Evolutionary conservation across 2,329 filamentous ascomycete species (phyloP), one percentile per base, ranked within the genome.

Genomic region (Fusarium pseudocircinatum): DNA sequence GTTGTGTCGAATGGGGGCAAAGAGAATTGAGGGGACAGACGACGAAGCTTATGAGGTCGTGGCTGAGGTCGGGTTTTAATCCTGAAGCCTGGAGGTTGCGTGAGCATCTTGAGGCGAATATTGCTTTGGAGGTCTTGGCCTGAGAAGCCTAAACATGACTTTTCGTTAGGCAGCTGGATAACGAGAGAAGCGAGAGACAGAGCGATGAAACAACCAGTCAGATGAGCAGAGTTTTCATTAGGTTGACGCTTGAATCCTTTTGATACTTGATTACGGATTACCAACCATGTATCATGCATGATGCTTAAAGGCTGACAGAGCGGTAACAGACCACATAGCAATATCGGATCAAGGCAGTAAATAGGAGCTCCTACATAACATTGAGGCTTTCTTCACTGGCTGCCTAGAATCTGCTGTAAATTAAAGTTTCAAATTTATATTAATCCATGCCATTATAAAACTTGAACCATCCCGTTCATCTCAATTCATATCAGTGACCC

Each of bases 1-100:
- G 54, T 91, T 98, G 42, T 98, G 94, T 79, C 91, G 90, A 79
- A 97, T 98, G 95, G 94, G 95, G 0, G 94, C 94, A 15, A 93
- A 91, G 85, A 90, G 88, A 75, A 83, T 84, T 24, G 81, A 89
- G 34, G 84, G 88, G 13, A 83, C 87, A 5, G 88, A 86, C 15
- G 87, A 88, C 60, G 85, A 84, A 71, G 86, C 80, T 18, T 90
- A 90, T 67, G 86, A 88, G 70, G 86, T 88, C 14, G 88, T 84
- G 73, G 87, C 84, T 9, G 86, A 88, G 77, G 82, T 88, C 40
- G 78, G 63, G 22, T 77, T 87, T 47, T 84, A 74, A 79, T 43
- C 22, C 37, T 59, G 75, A 52, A 67, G 66, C 69, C 61, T 74
- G n/a, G 53, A 32, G 28, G 44, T n/a, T 39, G 46, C 26, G n/a